Conservation (phyloP, 1,284 basidiomycete genomes). For the Sparassis latifolia region DNA sequence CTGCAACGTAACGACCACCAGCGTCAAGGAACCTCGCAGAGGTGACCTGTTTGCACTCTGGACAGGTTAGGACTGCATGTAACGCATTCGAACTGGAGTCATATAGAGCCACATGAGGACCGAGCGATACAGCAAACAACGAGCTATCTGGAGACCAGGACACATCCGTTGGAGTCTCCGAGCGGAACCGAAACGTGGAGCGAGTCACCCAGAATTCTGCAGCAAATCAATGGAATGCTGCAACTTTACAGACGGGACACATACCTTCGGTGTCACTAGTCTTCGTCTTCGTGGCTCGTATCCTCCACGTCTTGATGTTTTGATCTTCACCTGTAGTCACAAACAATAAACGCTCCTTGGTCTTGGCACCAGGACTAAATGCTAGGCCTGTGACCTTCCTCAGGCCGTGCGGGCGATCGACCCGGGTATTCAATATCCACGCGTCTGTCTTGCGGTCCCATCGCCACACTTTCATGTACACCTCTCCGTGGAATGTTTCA, state of each 20-base stretch:
- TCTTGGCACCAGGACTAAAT: slow-evolving; percentile 49
- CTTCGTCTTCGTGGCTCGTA: slow-evolving; percentile 39
- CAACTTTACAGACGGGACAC: slow-evolving; percentile 11
- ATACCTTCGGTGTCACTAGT: slow-evolving; percentile 43
- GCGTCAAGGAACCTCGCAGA: slow-evolving; percentile 61
- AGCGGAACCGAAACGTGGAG: slow-evolving; percentile 65
- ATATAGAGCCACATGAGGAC: slow-evolving; percentile 71
- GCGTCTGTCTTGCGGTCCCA: slow-evolving; percentile 59
- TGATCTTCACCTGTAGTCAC: slow-evolving; percentile 68
- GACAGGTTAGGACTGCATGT: slow-evolving; percentile 55
- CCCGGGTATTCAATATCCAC: slow-evolving; percentile 83
- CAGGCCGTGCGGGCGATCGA: slow-evolving; percentile 83
- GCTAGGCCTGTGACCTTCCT: slow-evolving; percentile 58
- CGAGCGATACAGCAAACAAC: slow-evolving; percentile 73
- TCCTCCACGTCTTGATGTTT: slow-evolving; percentile 68
- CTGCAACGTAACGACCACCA: slow-evolving; percentile 56
- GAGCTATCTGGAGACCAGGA: slow-evolving; percentile 87
- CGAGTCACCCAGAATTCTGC: slow-evolving; percentile 76
- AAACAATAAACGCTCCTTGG: slow-evolving; percentile 32
- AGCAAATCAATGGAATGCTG: not conserved
- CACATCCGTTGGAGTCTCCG: slow-evolving; percentile 56
- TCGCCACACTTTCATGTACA: slow-evolving; percentile 87
- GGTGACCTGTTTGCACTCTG: slow-evolving; percentile 40
- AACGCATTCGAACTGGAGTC: slow-evolving; percentile 67
- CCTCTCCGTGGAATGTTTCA: slow-evolving; percentile 56